Evolutionary conservation across 176 grass and related monocot genomes (phyloP), one percentile per base, ranked within the genome.

Genomic region (Chrysopogon serrulatus): DNA sequence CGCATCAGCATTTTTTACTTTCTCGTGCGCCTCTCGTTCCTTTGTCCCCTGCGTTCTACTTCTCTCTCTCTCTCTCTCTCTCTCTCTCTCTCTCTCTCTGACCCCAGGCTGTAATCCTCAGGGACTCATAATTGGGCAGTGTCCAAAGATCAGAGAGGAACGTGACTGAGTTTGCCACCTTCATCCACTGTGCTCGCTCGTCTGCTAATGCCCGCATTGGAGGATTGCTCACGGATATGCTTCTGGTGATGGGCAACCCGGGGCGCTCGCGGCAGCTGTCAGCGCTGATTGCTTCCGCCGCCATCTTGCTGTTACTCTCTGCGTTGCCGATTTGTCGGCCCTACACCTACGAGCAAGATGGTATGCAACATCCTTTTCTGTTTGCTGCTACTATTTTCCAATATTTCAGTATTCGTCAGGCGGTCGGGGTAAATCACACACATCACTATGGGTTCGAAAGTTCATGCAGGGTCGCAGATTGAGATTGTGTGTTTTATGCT

Each of bases 301-400:
- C 73, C 72, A 33, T 88, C 74, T 68, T 85, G 71, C 72, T 92
- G 65, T 48, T 81, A 19, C 82, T 85, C 74, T 66, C 78, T 12
- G 42, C 73, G 73, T 43, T 92, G 73, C 90, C 90, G 11, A 73
- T 68, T 18, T 86, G 82, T 8, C 82, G 68, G 28, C 23, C 82
- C 44, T 88, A 92, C 78, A 92, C 86, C 48, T 85, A 92, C 13
- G 90, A 92, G 47, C 86, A 85, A 86, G 90, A 92, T 35, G 90
- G 90, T 92, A 82, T 64, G 56, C 30, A 65, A 6, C 27, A 31
- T 33, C 60, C 59, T 74, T 78, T 42, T 83, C 74, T 36, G 6
- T 28, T 28, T 66, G 14, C 8, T 57, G 24, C 12, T 18, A 47
- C 73, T 71, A 17, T 47, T 65, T 53, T 49, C 12, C 24, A 41